phyloP scores from a whole-genome alignment of 192 early-diverging fungal species.

The Coemansia reversa region DNA sequence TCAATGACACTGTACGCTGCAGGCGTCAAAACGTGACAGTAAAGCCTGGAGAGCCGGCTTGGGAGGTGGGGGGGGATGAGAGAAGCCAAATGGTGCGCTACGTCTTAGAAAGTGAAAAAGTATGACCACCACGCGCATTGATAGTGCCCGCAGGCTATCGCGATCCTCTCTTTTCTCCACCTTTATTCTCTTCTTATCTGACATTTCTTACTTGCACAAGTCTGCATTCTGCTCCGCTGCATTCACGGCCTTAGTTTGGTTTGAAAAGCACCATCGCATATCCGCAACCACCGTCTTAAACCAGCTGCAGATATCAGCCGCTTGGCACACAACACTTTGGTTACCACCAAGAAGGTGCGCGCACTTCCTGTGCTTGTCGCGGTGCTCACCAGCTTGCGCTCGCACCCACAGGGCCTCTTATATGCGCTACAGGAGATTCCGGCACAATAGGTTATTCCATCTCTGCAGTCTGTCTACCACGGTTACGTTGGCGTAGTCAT shows the following conservation, averaged over 20 bases:
- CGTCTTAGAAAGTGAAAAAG: background rate
- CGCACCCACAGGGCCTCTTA: background rate
- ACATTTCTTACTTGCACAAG: background rate
- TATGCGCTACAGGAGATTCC: background rate
- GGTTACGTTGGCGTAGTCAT: slow-evolving; percentile 10
- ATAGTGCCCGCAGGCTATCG: background rate
- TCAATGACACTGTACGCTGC: background rate
- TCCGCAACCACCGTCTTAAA: background rate
- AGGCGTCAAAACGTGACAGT: background rate
- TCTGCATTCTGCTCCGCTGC: background rate
- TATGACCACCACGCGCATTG: background rate
- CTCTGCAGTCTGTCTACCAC: background rate
- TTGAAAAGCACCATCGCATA: background rate
- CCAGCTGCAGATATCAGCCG: background rate
- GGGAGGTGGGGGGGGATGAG: too few species aligned
- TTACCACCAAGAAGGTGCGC: background rate
- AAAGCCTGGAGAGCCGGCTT: background rate
- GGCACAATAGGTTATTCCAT: background rate
- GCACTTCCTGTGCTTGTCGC: background rate
- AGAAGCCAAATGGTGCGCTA: background rate
- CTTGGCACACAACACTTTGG: background rate
- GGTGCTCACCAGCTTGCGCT: background rate
- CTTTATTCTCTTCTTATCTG: background rate
- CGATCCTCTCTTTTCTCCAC: background rate
- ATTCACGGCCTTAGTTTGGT: background rate